Evolutionary conservation across 2,329 filamentous ascomycete genomes (phyloP).

Genomic region (Colletotrichum liriopes): DNA sequence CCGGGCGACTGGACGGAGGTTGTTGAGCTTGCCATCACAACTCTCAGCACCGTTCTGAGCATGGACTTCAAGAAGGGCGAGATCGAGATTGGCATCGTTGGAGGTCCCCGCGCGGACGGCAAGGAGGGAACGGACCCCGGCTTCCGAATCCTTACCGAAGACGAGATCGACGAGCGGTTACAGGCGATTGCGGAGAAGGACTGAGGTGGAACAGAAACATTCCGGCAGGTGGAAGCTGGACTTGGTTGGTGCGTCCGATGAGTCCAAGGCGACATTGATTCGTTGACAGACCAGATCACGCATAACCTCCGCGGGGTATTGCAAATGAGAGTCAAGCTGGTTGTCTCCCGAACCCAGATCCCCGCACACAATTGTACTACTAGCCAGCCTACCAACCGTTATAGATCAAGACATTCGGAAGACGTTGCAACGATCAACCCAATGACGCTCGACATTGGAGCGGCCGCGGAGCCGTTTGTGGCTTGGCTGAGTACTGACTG

Average conservation of each 20-base stretch:
- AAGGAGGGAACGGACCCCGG: slow-evolving; percentile 83
- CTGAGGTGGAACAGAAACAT: slow-evolving; percentile 64
- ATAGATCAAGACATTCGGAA: slow-evolving; percentile 48
- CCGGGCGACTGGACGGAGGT: slow-evolving; percentile 97
- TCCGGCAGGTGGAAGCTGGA: slow-evolving; percentile 35
- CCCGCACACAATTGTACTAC: slow-evolving; percentile 43
- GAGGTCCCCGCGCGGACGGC: slow-evolving; percentile 86
- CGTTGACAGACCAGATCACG: slow-evolving; percentile 28
- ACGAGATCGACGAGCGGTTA: slow-evolving; percentile 98
- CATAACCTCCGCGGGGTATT: slow-evolving; percentile 29
- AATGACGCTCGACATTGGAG: slow-evolving; percentile 3
- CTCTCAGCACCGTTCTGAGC: slow-evolving; percentile 94
- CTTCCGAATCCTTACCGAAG: slow-evolving; percentile 93
- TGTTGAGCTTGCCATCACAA: slow-evolving; percentile 95
- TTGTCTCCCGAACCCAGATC: slow-evolving; percentile 30
- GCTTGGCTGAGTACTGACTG: slow-evolving; percentile 43
- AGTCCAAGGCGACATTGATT: slow-evolving; percentile 26
- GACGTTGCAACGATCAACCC: slow-evolving; percentile 35
- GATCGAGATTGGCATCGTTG: slow-evolving; percentile 97
- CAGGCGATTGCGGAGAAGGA: slow-evolving; percentile 99
- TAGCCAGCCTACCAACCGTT: slow-evolving; percentile 44
- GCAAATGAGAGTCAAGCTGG: slow-evolving; percentile 30
- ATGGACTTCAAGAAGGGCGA: slow-evolving; percentile 99
- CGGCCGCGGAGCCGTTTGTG: slow-evolving; percentile 30
- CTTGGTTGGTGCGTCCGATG: slow-evolving; percentile 24